Evolutionary conservation across 1,284 basidiomycete genomes (phyloP), one percentile per base, ranked within the genome.

Genomic region (Pyrrhoderma noxium): DNA sequence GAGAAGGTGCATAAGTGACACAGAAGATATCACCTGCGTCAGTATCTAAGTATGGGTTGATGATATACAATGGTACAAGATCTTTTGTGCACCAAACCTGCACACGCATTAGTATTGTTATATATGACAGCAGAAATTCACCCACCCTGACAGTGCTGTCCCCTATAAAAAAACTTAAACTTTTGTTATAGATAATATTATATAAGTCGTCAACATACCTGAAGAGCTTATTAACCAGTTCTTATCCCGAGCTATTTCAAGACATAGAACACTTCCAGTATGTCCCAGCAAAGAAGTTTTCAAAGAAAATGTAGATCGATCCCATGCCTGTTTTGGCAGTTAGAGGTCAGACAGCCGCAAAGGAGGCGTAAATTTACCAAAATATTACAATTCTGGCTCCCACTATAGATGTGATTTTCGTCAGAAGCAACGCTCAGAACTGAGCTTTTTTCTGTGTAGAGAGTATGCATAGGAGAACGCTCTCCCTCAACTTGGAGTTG

Each of bases 1-100:
- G 72, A 8, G 69, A 64, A 1, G 81, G 70, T 11, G 82, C 84
- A 88, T 91, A 98, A 0, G 80, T 79, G 2, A 98, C 72, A 35
- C 87, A 91, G 70, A 93, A 94, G 48, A 97, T 80, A 64, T 97
- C 95, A 36, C 94, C 94, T 2, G 93, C 82, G 36, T 78, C 79
- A 2, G 82, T 86, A 59, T 94, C 90, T 51, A 87, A 75, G 60
- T 92, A 89, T 0, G 94, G 92, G 52, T 84, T 75, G 34, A 98
- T 76, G 45, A 91, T 73, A 62, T 87, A 93, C 35, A 96, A 67
- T 3, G 82, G 80, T 11, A 72, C 67, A 13, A 95, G 75, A 0
- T 79, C 81, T 2, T 71, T 68, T 0, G 90, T 89, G 43, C 82
- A 88, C 94, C 94, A 97, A 39, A 96, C 77, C 83, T 93, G 62